Evolutionary conservation across 352 stramenopile genomes (phyloP).

Genomic region (Phytophthora citricola): DNA sequence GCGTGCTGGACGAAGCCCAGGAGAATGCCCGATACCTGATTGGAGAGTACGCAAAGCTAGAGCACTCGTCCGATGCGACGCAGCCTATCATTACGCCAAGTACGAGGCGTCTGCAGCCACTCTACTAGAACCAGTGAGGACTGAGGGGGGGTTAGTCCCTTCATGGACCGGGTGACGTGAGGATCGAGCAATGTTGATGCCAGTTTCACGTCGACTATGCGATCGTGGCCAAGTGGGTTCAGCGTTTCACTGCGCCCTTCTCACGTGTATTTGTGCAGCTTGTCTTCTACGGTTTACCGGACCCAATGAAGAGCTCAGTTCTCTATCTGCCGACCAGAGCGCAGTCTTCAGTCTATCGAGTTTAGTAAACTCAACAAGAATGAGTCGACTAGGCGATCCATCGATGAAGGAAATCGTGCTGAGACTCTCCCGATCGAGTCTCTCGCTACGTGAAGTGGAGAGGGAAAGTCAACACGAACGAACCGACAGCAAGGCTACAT

Average conservation of each 20-base stretch:
- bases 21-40: conserved; percentile 72
- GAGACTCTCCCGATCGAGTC: conserved; percentile 11
- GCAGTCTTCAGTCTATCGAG: not conserved
- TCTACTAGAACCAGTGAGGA: conserved; percentile 30
- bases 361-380: not conserved
- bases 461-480: conserved; percentile 4
- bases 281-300: not conserved
- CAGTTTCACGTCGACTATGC: not conserved
- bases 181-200: conserved; percentile 1
- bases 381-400: conserved; percentile 13
- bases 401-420: conserved; percentile 10
- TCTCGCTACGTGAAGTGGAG: conserved; percentile 1
- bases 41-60: conserved; percentile 68
- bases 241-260: not conserved
- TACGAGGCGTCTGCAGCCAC: conserved; percentile 47
- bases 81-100: conserved; percentile 12
- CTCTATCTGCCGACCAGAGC: not conserved
- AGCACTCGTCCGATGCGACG: conserved; percentile 38
- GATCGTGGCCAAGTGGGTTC: conserved; percentile 1
- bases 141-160: too few species aligned
- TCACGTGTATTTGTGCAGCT: not conserved
- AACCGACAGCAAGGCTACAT: not conserved
- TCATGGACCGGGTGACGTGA: too few species aligned
- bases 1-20: conserved; percentile 55
- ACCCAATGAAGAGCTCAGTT: not conserved